phyloP scores from a whole-genome alignment of 2,329 filamentous ascomycete species.

The Fusarium metavorans region DNA sequence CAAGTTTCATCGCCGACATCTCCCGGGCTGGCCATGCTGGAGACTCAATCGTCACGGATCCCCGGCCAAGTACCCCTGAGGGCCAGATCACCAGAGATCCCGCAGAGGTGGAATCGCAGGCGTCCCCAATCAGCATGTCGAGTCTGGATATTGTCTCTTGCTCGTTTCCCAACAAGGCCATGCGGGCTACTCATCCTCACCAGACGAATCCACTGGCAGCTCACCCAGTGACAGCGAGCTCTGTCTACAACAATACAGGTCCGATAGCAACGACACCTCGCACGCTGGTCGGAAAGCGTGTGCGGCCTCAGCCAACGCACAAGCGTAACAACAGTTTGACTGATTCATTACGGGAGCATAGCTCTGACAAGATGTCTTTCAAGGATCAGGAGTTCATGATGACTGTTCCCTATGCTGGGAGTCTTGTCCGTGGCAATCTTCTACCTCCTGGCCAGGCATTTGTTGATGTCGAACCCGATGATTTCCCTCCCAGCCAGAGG shows the following conservation, averaged over 20 bases:
- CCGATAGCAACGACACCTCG: constrained; percentile 70
- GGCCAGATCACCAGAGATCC: constrained; percentile 43
- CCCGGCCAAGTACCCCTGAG: constrained; percentile 63
- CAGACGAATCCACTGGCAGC: constrained; percentile 60
- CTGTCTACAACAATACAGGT: constrained; percentile 59
- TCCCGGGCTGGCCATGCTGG: constrained; percentile 59
- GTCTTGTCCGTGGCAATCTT: constrained; percentile 87
- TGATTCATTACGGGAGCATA: constrained; percentile 82
- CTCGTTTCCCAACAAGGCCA: constrained; percentile 69
- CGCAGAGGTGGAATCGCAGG: constrained; percentile 34
- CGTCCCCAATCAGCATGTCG: constrained; percentile 67
- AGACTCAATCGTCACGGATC: constrained; percentile 59
- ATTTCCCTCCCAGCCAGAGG: constrained; percentile 59
- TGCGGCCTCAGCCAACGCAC: constrained; percentile 69
- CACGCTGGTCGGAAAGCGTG: constrained; percentile 68
- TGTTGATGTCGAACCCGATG: constrained; percentile 73
- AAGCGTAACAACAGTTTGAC: constrained; percentile 90
- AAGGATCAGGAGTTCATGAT: constrained; percentile 70
- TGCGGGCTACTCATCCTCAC: constrained; percentile 55
- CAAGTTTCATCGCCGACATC: constrained; percentile 61
- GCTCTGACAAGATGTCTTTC: constrained; percentile 61
- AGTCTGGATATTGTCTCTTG: constrained; percentile 74
- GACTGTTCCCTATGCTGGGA: constrained; percentile 79
- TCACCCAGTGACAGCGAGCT: constrained; percentile 68
- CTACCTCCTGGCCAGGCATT: constrained; percentile 86